phyloP scores from a whole-genome alignment of 371 early-diverging fungal genomes.

The Syncephalastrum sp. region DNA sequence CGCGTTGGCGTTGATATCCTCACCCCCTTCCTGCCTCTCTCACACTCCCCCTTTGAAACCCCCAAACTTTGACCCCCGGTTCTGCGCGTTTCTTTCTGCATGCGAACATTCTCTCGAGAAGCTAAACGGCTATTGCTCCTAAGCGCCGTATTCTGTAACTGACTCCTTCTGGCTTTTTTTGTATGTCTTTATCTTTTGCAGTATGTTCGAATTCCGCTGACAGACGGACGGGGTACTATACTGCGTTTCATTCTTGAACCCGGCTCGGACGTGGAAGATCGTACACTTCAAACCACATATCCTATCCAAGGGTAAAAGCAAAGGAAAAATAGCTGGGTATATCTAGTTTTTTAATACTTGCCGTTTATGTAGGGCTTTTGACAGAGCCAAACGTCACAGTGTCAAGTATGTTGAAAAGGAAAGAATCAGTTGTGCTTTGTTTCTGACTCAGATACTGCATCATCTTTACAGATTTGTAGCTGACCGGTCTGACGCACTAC shows the following conservation, averaged over 20 bases:
- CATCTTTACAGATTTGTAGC: slow-evolving; percentile 7
- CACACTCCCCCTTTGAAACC: no score
- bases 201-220: slow-evolving; percentile 84
- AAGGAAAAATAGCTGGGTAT: slow-evolving; percentile 1
- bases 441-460: slow-evolving; percentile 4
- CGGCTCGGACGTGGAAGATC: slow-evolving; percentile 67
- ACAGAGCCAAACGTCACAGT: slow-evolving; percentile 46
- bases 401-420: slow-evolving; percentile 22
- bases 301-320: slow-evolving; percentile 67
- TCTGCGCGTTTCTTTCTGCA: slow-evolving; percentile 14
- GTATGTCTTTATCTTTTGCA: slow-evolving; percentile 25
- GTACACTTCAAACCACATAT: slow-evolving; percentile 77
- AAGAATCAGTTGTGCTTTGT: no score
- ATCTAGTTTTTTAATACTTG: slow-evolving; percentile 3
- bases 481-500: neutral
- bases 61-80: neutral
- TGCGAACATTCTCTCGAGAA: slow-evolving; percentile 24
- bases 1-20: no score
- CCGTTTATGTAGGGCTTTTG: slow-evolving; percentile 21
- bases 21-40: no score
- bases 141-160: no score
- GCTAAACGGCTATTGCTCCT: neutral
- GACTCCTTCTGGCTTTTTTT: neutral
- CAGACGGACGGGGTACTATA: slow-evolving; percentile 52
- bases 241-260: slow-evolving; percentile 81